Percentiles rank a stretch among this genome's conserved stretches.
Conservation (phyloP, 176 grass and related monocot genomes). For the Avena atlantica region DNA sequence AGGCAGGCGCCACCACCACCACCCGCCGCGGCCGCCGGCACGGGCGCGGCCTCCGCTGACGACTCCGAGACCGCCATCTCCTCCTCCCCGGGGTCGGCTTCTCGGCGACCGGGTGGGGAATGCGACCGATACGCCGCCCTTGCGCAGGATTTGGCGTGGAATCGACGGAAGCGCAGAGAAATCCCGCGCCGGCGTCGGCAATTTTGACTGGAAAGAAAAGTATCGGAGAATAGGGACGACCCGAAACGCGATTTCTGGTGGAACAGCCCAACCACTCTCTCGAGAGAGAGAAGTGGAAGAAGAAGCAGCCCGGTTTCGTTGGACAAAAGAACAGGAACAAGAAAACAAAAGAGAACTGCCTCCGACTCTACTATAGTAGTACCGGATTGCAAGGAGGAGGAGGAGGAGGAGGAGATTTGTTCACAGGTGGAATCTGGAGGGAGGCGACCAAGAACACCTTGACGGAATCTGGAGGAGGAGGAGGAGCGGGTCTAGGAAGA, state of each 20-base stretch:
- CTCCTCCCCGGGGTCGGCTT: not conserved
- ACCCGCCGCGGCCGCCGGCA: slow-evolving; percentile 40
- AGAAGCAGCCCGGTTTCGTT: not conserved
- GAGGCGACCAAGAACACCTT: not conserved
- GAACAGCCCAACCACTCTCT: slow-evolving; percentile 24
- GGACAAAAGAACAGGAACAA: not conserved
- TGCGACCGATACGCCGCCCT: slow-evolving; percentile 3
- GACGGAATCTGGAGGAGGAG: slow-evolving; percentile 28
- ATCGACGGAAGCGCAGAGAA: slow-evolving; percentile 41
- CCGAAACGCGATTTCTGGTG: slow-evolving; percentile 33
- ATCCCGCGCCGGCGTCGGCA: not conserved
- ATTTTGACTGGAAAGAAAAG: not conserved
- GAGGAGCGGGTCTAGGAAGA: not conserved
- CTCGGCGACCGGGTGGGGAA: not conserved
- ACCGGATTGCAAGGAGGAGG: slow-evolving; percentile 22
- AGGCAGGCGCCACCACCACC: not conserved
- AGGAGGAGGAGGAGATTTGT: slow-evolving; percentile 4
- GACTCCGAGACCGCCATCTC: slow-evolving; percentile 20
- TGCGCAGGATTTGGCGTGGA: slow-evolving; percentile 40
- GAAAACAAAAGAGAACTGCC: not conserved
- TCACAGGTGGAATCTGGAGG: slow-evolving; percentile 25
- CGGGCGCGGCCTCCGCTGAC: slow-evolving; percentile 37
- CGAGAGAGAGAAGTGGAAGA: not conserved
- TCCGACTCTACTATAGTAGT: not conserved
- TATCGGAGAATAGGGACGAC: not conserved